Evolutionary conservation across 2,329 filamentous ascomycete species (phyloP).

Genomic region (Cercospora sp.): DNA sequence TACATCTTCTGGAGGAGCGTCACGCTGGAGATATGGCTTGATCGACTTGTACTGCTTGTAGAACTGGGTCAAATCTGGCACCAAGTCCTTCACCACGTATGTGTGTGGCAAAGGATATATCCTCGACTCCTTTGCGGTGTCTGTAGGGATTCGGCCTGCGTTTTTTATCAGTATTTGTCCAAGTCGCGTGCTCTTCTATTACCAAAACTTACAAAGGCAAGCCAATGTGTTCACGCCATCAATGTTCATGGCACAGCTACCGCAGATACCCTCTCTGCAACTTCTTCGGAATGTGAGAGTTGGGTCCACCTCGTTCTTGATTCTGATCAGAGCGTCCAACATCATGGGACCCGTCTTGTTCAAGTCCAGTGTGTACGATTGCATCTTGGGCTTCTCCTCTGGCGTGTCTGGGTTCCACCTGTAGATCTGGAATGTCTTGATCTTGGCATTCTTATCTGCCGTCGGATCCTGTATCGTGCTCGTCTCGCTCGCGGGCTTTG

Average conservation of each 20-base stretch:
- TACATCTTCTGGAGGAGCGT: constrained; percentile 81
- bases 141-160: constrained; percentile 86
- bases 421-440: constrained; percentile 98
- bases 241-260: constrained; percentile 99
- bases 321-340: constrained; percentile 91
- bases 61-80: constrained; percentile 96
- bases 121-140: constrained; percentile 77
- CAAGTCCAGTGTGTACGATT: constrained; percentile 89
- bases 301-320: constrained; percentile 98
- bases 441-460: constrained; percentile 57
- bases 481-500: constrained; percentile 55
- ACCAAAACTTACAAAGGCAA: constrained; percentile 77
- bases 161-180: constrained; percentile 20
- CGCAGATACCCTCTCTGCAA: constrained; percentile 97
- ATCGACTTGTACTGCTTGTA: constrained; percentile 99
- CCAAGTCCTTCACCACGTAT: constrained; percentile 98
- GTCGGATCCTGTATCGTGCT: constrained; percentile 64
- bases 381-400: constrained; percentile 90
- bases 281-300: constrained; percentile 94
- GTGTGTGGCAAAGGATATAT: constrained; percentile 98
- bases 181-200: not conserved
- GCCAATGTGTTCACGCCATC: constrained; percentile 97
- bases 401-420: constrained; percentile 96
- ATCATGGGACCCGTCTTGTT: constrained; percentile 99
- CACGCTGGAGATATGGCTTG: constrained; percentile 95